A percentile compares a stretch with the other conserved stretches of the same genome.
phyloP scores from a whole-genome alignment of 371 early-diverging fungal species.

The Mortierella sp. region DNA sequence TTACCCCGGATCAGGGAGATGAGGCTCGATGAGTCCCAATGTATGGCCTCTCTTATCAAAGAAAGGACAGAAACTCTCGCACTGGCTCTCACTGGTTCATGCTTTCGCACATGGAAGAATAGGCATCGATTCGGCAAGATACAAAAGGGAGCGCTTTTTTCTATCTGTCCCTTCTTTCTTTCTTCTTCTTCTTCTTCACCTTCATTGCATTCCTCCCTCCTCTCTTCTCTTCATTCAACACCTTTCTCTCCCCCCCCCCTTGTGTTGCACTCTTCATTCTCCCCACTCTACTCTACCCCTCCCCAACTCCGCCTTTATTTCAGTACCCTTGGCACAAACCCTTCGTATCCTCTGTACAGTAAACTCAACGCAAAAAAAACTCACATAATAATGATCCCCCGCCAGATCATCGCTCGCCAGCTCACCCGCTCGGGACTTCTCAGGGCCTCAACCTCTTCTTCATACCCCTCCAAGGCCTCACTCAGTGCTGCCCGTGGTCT shows the following conservation, averaged over 20 bases:
- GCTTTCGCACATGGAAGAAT: background rate
- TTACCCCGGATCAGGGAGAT: conserved; percentile 4
- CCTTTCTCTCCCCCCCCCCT: background rate
- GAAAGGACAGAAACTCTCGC: background rate
- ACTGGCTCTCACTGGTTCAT: background rate
- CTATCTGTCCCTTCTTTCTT: background rate
- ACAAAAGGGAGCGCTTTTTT: background rate
- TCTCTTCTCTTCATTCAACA: background rate
- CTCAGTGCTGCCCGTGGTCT: conserved; percentile 39
- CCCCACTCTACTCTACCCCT: conserved; percentile 1
- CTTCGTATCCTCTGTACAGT: background rate
- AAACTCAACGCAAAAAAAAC: background rate
- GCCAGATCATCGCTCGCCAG: conserved; percentile 21
- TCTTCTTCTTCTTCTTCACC: conserved; percentile 1
- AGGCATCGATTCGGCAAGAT: background rate
- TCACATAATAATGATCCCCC: conserved; percentile 36
- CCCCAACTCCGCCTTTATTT: background rate
- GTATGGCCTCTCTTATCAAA: background rate
- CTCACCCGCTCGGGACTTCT: conserved; percentile 41
- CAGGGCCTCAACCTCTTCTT: conserved; percentile 18
- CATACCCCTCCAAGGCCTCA: conserved; percentile 34
- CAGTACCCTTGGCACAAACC: background rate
- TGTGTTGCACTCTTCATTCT: background rate
- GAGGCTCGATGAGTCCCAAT: conserved; percentile 4
- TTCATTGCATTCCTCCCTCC: background rate